Percentiles rank a stretch among this genome's conserved stretches.
Conservation (phyloP, 192 early-diverging fungal genomes). For the Spizellomyces sp. region DNA sequence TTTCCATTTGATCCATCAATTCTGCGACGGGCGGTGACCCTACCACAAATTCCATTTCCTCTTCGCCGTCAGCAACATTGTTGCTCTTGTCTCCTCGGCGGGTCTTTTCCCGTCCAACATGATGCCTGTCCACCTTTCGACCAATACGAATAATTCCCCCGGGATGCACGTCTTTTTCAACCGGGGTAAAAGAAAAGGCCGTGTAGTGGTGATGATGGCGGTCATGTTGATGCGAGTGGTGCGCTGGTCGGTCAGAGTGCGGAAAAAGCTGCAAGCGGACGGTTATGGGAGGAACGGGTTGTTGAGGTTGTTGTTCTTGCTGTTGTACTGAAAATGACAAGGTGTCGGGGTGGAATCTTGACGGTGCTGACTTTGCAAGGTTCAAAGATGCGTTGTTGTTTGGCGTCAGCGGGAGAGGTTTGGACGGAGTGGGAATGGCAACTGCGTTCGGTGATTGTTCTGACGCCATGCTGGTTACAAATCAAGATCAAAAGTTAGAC, state of each 20-base stretch:
- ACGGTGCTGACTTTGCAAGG: too few species aligned
- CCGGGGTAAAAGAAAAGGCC: conserved; percentile 42
- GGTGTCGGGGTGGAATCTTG: too few species aligned
- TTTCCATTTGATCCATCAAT: background rate
- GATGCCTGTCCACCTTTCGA: conserved; percentile 42
- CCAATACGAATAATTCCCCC: conserved; percentile 45
- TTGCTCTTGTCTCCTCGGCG: conserved; percentile 22
- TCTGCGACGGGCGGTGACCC: conserved; percentile 8
- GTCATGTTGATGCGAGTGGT: background rate
- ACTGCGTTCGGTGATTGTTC: too few species aligned
- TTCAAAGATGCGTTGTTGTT: too few species aligned
- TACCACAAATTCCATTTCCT: conserved; percentile 20
- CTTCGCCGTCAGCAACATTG: conserved; percentile 20
- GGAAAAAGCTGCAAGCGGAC: conserved; percentile 35
- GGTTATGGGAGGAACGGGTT: background rate
- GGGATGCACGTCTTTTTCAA: conserved; percentile 38
- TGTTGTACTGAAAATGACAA: too few species aligned
- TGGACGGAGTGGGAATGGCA: too few species aligned
- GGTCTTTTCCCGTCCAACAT: conserved; percentile 5
- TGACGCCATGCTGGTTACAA: too few species aligned
- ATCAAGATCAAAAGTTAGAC: too few species aligned
- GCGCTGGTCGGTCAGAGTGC: conserved; percentile 26
- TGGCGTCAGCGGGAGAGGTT: too few species aligned
- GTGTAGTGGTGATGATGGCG: conserved; percentile 10
- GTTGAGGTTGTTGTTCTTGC: too few species aligned